Conservation (phyloP, 169 alveolate species). For the Plasmodium gonderi region DNA sequence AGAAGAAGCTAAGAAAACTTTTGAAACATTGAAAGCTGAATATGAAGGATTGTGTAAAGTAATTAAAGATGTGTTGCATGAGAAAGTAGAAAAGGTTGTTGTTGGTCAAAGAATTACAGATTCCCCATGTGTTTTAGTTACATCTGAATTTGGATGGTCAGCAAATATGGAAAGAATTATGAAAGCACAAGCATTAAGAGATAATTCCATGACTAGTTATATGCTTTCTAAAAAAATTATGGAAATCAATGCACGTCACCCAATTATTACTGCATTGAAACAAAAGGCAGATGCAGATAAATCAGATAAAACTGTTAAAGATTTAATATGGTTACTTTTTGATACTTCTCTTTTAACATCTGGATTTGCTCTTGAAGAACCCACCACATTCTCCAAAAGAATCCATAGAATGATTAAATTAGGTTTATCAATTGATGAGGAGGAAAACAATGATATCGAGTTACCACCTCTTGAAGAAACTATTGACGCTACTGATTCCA, state of each 20-base stretch:
- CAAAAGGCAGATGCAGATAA: conserved; percentile 96
- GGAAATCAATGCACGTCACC: conserved; percentile 99
- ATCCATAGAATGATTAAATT: conserved; percentile 99
- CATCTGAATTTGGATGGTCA: conserved; percentile 99
- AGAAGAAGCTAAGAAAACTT: conserved; percentile 98
- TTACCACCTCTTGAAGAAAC: conserved; percentile 93
- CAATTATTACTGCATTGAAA: conserved; percentile 97
- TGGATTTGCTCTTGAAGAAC: conserved; percentile 99
- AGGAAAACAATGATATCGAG: conserved; percentile 91
- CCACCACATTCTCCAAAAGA: conserved; percentile 98
- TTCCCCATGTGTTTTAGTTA: conserved; percentile 99
- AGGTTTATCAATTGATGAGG: conserved; percentile 98
- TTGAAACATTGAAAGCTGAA: conserved; percentile 96
- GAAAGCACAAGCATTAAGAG: conserved; percentile 99
- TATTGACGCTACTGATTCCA: conserved; percentile 90
- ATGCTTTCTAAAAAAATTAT: conserved; percentile 98
- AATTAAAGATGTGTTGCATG: conserved; percentile 98
- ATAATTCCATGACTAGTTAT: conserved; percentile 95
- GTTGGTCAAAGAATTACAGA: conserved; percentile 96
- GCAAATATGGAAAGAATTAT: conserved; percentile 99
- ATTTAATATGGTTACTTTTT: conserved; percentile 97
- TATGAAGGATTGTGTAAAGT: conserved; percentile 97
- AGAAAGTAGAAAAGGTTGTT: conserved; percentile 98
- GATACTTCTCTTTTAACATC: conserved; percentile 99
- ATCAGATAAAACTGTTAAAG: conserved; percentile 99